Evolutionary conservation across 2,329 filamentous ascomycete genomes (phyloP), one percentile per base, ranked within the genome.

Genomic region (Westerdykella sp.): DNA sequence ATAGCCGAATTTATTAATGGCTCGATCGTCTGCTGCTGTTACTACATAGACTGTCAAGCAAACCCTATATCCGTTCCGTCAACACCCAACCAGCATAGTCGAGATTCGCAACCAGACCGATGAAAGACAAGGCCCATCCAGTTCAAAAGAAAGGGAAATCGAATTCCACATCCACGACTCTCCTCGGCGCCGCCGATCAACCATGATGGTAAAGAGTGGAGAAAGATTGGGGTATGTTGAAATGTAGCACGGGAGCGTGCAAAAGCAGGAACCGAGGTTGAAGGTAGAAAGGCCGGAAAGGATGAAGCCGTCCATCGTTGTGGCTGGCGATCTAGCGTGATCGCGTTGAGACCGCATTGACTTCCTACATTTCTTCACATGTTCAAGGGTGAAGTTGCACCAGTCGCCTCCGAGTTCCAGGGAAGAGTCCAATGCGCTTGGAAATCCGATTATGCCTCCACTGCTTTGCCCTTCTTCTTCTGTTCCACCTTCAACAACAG

Each of bases 401-500:
- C 16, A 9, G 34, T 15, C 9, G 16, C 34, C 11, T 35, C 13
- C 10, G 7, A 35, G 7, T 3, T 15, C 14, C 34, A 35, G 34
- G 10, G 9, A 35, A 35, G 16, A 15, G 16, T 11, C 9, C 10
- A 35, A 35, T 11, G 34, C 16, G 25, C 25, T 28, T 28, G 25
- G 11, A 10, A 28, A 10, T 12, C 25, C 7, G 9, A 23, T 46
- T 60, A 66, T 35, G 44, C 56, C 40, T 66, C 62, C 12, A 50
- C 40, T 25, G 63, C 65, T 73, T 81, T 80, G 75, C 88, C 88
- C 85, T 95, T 95, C 85, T 95, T 95, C 74, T 95, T 95, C 74
- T 95, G 87, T 73, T 95, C 89, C 43, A 95, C 89, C 81, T 95
- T 95, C 69, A 95, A 80, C 59, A 98, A 77, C 57, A 98, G 77